A percentile compares a stretch with the other conserved stretches of the same genome.
phyloP scores from a whole-genome alignment of 805 yeast genomes.

The Lipomyces spencermartinsiae region DNA sequence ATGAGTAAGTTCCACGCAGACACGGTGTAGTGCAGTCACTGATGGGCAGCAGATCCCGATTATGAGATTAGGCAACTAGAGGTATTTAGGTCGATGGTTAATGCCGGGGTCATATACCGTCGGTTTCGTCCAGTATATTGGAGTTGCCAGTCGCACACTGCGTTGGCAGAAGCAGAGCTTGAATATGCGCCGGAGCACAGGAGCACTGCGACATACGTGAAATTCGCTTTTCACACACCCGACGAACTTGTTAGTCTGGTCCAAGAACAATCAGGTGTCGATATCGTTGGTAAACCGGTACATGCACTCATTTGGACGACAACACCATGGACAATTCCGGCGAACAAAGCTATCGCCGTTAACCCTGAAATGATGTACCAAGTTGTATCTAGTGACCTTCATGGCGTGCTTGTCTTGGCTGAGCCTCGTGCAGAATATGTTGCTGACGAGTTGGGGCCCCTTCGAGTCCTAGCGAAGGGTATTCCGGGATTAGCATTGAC shows the following conservation, averaged over 20 bases:
- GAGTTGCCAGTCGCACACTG: constrained; percentile 94
- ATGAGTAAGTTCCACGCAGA: constrained; percentile 47
- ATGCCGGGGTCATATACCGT: constrained; percentile 72
- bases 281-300: constrained; percentile 32
- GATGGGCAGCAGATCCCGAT: constrained; percentile 48
- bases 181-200: constrained; percentile 78
- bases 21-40: neutral
- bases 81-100: constrained; percentile 69
- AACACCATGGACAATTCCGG: constrained; percentile 96
- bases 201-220: constrained; percentile 71
- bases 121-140: constrained; percentile 96
- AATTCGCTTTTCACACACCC: constrained; percentile 58
- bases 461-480: constrained; percentile 28
- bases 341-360: constrained; percentile 83
- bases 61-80: constrained; percentile 79
- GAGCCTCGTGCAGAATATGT: constrained; percentile 54
- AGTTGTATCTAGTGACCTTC: constrained; percentile 48
- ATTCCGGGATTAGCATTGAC: constrained; percentile 55
- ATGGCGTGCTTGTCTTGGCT: constrained; percentile 64
- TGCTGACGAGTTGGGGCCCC: constrained; percentile 35
- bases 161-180: constrained; percentile 94
- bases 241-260: constrained; percentile 1
- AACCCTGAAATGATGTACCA: constrained; percentile 66
- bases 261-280: constrained; percentile 16
- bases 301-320: constrained; percentile 83